Conservation (phyloP, 805 yeast species). For the Ogataea ganodermae region DNA sequence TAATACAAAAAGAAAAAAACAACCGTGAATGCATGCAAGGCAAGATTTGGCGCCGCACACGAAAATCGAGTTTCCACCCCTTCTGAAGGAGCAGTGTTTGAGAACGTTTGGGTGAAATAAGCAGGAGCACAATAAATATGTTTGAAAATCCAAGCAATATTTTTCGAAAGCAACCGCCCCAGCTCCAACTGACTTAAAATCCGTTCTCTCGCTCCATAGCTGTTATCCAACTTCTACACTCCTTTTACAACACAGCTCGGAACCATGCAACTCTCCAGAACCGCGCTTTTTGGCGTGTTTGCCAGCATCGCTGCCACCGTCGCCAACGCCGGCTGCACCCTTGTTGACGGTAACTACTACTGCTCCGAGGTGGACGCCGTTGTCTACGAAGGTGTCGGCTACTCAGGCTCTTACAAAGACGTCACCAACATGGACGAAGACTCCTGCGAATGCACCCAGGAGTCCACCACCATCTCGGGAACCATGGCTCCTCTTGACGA, state of each 20-base stretch:
- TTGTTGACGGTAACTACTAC: conserved; percentile 77
- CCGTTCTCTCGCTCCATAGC: background rate
- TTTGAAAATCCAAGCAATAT: background rate
- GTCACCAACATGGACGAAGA: conserved; percentile 68
- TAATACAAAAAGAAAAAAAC: conserved; percentile 3
- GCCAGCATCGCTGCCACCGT: conserved; percentile 25
- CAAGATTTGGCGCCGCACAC: conserved; percentile 9
- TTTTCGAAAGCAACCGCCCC: background rate
- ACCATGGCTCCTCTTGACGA: conserved; percentile 78
- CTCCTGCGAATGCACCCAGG: conserved; percentile 70
- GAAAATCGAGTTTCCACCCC: conserved; percentile 4
- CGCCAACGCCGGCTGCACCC: conserved; percentile 30
- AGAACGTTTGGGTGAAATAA: conserved; percentile 7
- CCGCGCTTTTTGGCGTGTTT: conserved; percentile 25
- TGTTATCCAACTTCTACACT: conserved; percentile 15
- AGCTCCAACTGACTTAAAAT: background rate
- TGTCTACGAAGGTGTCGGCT: conserved; percentile 67
- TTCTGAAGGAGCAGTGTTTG: conserved; percentile 12
- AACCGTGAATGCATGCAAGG: conserved; percentile 6
- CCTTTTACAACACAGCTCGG: conserved; percentile 9
- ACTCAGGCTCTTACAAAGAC: conserved; percentile 72
- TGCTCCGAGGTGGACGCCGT: conserved; percentile 67
- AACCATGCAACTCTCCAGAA: conserved; percentile 26
- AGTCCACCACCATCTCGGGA: conserved; percentile 63
- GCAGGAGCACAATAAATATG: conserved; percentile 4